Evolutionary conservation across 208 protist genomes (phyloP).

Genomic region (Phytomonas serpens): DNA sequence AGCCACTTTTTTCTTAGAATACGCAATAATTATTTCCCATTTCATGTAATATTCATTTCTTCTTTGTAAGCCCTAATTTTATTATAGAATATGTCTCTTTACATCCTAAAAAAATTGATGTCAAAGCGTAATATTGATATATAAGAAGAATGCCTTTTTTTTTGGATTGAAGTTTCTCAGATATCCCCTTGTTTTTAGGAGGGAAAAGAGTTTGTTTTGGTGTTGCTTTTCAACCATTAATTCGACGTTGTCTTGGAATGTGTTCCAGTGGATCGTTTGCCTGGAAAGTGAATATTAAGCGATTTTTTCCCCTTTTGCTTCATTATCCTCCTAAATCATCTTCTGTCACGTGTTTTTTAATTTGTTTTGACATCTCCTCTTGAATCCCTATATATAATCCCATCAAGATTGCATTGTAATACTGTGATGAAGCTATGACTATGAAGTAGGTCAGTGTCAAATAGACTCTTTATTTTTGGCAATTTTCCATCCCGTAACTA

Average conservation of each 20-base stretch:
- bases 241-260: not conserved
- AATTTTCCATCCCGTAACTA: slow-evolving; percentile 1
- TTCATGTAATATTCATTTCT: slow-evolving; percentile 3
- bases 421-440: not conserved
- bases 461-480: not conserved
- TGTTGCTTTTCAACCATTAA: not conserved
- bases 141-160: not conserved
- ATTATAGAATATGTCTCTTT: not conserved
- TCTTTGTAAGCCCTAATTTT: not conserved
- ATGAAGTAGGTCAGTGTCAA: not conserved
- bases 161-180: not conserved
- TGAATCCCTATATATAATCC: not conserved
- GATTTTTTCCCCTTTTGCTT: slow-evolving; percentile 1
- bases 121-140: not conserved
- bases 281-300: not conserved
- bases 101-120: not conserved
- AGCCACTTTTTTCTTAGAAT: slow-evolving; percentile 5
- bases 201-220: not conserved
- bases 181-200: not conserved
- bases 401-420: not conserved
- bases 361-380: slow-evolving; percentile 3
- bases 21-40: not conserved
- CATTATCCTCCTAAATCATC: not conserved
- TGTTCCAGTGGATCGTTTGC: not conserved
- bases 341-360: not conserved